Evolutionary conservation across 441 rosid species (phyloP).

Genomic region (Daphne laureola): DNA sequence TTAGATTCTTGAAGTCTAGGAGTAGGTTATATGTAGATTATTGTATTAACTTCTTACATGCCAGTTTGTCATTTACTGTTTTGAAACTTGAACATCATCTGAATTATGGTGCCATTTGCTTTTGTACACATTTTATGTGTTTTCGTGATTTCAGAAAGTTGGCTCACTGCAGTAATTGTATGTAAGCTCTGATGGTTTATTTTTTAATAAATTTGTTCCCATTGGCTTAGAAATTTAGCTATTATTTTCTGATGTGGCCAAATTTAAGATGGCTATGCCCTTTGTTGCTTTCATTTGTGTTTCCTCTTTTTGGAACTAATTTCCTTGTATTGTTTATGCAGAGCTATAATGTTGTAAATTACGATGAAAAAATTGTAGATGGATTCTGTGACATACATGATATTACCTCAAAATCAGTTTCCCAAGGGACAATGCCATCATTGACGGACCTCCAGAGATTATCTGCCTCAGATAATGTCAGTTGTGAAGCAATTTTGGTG

Average conservation of each 20-base stretch:
- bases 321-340: slow-evolving; percentile 30
- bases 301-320: slow-evolving; percentile 2
- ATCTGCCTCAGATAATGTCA: slow-evolving; percentile 54
- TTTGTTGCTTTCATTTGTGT: not conserved
- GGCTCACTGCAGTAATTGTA: not conserved
- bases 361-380: slow-evolving; percentile 77
- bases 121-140: too few species aligned
- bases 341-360: slow-evolving; percentile 85
- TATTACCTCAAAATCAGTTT: slow-evolving; percentile 44
- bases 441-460: slow-evolving; percentile 77
- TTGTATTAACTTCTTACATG: too few species aligned
- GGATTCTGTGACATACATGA: slow-evolving; percentile 90
- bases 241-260: too few species aligned
- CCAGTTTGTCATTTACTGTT: too few species aligned
- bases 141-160: too few species aligned
- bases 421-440: slow-evolving; percentile 77
- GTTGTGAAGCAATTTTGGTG: slow-evolving; percentile 79
- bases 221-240: not conserved
- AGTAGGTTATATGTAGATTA: too few species aligned
- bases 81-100: too few species aligned
- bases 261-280: not conserved
- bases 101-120: too few species aligned
- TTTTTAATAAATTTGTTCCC: not conserved
- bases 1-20: too few species aligned
- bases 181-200: not conserved